Base-by-base conservation (phyloP, 495 filamentous ascomycete species). In the Lophiostoma macrostomum region DNA sequence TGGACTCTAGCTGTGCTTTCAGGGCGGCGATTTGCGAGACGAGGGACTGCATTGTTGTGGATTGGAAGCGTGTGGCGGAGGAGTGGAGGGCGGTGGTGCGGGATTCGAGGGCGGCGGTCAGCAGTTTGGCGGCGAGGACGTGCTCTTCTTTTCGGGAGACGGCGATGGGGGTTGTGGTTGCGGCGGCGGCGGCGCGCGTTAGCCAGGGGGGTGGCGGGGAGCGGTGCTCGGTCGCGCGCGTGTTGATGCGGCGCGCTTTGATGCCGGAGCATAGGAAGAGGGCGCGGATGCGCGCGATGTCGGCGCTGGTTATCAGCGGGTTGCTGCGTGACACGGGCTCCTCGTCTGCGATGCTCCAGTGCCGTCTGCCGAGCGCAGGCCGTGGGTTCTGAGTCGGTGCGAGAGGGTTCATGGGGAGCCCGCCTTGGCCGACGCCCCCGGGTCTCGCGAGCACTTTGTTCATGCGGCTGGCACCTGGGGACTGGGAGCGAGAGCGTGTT, bases 221-320 rank as follows among this genome's bases (percentile, higher is more conserved):
- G 19, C 63, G 60, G 2, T 36, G 34, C 25, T 74, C 75, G 31
- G 83, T 71, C 14, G 85, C 82, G 38, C 84, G 77, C 10, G 82
- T 79, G 31, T 75, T 73, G 50, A 95, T 86, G 61, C 90, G 87
- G 53, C 81, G 79, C 0, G 90, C 90, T 68, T 91, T 91, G 65
- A 95, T 82, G 36, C 90, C 90, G 0, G 88, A 85, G 51, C 84
- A 87, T 27, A 95, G 74, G 23, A 95, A 78, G 0, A 94, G 74
- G 1, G 89, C 79, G 46, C 80, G 75, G 2, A 86, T 77, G 32
- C 88, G 81, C 42, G 86, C 87, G 16, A 93, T 77, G 59, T 95
- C 90, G 11, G 78, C 76, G 53, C 80, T 81, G 3, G 56, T 53
- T 34, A 60, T 41, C 23, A n/a, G n/a, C n/a, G n/a, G n/a, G n/a